Evolutionary conservation across 2,329 filamentous ascomycete genomes (phyloP).

Genomic region (Ophiostoma perfectum): DNA sequence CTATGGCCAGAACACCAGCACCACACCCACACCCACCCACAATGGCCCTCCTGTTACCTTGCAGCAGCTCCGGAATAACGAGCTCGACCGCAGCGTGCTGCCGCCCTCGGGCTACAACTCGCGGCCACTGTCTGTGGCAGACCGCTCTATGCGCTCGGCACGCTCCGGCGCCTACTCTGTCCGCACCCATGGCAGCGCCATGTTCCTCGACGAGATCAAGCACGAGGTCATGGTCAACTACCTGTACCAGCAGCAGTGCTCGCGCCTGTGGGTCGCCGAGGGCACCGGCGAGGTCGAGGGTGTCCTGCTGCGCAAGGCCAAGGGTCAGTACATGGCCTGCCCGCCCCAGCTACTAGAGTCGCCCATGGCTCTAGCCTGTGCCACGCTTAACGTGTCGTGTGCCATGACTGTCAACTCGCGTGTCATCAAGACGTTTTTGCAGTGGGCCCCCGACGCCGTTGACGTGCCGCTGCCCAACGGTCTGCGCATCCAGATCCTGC

Average conservation of each 20-base stretch:
- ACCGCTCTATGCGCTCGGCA: slow-evolving; percentile 42
- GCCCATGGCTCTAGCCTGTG: slow-evolving; percentile 58
- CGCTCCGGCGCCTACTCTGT: slow-evolving; percentile 35
- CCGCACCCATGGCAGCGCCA: slow-evolving; percentile 45
- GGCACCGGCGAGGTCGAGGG: slow-evolving; percentile 64
- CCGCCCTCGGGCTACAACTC: slow-evolving; percentile 35
- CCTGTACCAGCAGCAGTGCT: slow-evolving; percentile 73
- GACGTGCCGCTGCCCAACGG: slow-evolving; percentile 73
- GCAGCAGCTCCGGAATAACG: slow-evolving; percentile 5
- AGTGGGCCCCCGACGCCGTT: slow-evolving; percentile 65
- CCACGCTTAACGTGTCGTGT: slow-evolving; percentile 67
- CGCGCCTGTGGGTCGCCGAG: slow-evolving; percentile 67
- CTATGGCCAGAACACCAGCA: background rate
- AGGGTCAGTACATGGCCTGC: slow-evolving; percentile 67
- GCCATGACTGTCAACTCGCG: slow-evolving; percentile 77
- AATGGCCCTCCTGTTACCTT: background rate
- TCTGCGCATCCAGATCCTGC: slow-evolving; percentile 69
- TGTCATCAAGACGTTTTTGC: slow-evolving; percentile 71
- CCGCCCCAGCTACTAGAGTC: slow-evolving; percentile 60
- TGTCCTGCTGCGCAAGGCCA: slow-evolving; percentile 63
- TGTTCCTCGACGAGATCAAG: slow-evolving; percentile 65
- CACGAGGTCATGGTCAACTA: slow-evolving; percentile 82
- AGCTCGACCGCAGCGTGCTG: slow-evolving; percentile 1
- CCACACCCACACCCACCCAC: background rate
- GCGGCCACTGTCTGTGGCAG: slow-evolving; percentile 49